Evolutionary conservation across 148 eudicot species (phyloP).

Genomic region (Rhododendron simsii): DNA sequence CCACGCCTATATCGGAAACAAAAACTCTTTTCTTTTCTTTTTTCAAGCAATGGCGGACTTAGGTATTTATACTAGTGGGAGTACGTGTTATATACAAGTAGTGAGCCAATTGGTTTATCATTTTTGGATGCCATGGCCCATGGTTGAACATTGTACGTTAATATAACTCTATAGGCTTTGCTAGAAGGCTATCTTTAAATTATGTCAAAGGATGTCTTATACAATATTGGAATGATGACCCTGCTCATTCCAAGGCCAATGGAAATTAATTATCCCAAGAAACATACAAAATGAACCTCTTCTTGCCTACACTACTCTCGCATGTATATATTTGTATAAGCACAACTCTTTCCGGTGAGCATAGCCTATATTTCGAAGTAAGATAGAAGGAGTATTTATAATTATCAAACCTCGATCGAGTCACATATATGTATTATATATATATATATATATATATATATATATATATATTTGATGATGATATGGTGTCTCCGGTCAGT

Average conservation of each 20-base stretch:
- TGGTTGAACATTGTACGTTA: neutral
- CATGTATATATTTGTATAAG: too few relatives aligned
- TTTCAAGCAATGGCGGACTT: too few relatives aligned
- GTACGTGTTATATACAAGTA: too few relatives aligned
- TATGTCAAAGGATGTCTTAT: conserved; percentile 9
- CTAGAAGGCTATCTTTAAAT: neutral
- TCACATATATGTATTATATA: neutral
- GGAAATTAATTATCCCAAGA: neutral
- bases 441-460: too few relatives aligned
- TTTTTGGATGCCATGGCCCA: neutral
- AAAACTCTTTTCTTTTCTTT: too few relatives aligned
- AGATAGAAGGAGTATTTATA: too few relatives aligned
- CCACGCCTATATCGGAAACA: too few relatives aligned
- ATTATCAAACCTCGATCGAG: neutral
- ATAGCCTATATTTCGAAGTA: neutral
- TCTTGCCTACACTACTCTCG: neutral
- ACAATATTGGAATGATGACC: conserved; percentile 15
- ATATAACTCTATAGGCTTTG: neutral
- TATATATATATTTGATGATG: too few relatives aligned
- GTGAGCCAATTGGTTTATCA: neutral
- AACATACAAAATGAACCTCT: conserved; percentile 13
- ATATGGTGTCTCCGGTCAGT: too few relatives aligned
- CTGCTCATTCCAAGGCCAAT: conserved; percentile 18
- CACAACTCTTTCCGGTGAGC: neutral
- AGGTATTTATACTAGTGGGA: too few relatives aligned